Percentiles rank a stretch among this genome's conserved stretches.
phyloP scores from a whole-genome alignment of 495 filamentous ascomycete species.

The Aspergillus mulundensis region DNA sequence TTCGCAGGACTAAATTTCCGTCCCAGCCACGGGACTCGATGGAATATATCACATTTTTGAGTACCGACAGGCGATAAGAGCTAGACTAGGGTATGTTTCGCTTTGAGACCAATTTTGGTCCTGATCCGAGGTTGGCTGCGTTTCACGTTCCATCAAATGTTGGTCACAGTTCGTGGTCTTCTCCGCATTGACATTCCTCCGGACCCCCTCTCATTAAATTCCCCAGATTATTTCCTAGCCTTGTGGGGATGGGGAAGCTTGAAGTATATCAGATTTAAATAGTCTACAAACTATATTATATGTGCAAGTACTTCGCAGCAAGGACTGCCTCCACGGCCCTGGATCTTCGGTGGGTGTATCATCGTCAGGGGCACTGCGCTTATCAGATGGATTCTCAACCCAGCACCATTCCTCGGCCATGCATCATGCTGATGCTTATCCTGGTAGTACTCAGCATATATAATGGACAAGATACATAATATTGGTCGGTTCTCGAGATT shows the following conservation, averaged over 20 bases:
- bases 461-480: not conserved
- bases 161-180: not conserved
- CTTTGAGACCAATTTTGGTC: not conserved
- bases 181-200: not conserved
- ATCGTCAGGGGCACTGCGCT: not conserved
- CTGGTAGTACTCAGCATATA: not conserved
- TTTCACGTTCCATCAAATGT: not conserved
- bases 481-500: not conserved
- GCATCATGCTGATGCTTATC: not conserved
- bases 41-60: not conserved
- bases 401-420: not conserved
- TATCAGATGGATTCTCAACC: not conserved
- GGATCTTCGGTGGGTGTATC: too few relatives aligned
- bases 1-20: not conserved
- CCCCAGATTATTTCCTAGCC: not conserved
- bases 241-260: not conserved
- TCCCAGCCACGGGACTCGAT: not conserved
- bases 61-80: not conserved
- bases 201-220: not conserved
- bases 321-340: not conserved
- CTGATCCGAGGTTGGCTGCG: not conserved
- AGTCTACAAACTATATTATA: not conserved
- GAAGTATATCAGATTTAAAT: not conserved
- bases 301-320: not conserved
- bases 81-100: not conserved